phyloP scores from a whole-genome alignment of 495 filamentous ascomycete genomes.

The Hypoxylon fragiforme region DNA sequence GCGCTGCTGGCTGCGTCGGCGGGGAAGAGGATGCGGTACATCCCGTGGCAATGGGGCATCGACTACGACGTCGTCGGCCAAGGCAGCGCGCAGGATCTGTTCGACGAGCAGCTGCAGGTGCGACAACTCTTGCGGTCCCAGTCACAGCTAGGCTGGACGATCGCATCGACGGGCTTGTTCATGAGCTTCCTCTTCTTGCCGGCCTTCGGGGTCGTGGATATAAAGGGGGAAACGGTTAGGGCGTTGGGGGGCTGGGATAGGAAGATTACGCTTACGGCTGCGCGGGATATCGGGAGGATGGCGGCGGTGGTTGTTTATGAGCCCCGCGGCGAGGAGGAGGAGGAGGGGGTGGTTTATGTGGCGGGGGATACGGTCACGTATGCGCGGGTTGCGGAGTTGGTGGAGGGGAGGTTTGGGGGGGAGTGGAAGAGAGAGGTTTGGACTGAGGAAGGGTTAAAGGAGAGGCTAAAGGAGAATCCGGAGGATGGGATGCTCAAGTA shows the following conservation, averaged over 20 bases:
- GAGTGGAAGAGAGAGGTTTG: constrained; percentile 51
- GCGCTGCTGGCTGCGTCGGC: constrained; percentile 52
- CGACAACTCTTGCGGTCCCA: constrained; percentile 55
- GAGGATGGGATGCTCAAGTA: constrained; percentile 60
- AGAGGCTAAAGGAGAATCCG: constrained; percentile 49
- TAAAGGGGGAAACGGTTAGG: constrained; percentile 41
- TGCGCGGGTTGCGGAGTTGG: constrained; percentile 50
- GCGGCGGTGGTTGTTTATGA: constrained; percentile 55
- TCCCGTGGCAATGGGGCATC: constrained; percentile 70
- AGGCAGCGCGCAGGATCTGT: constrained; percentile 58
- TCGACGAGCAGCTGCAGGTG: constrained; percentile 65
- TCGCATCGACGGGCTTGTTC: constrained; percentile 67
- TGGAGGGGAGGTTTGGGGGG: constrained; percentile 47
- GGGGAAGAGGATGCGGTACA: constrained; percentile 49
- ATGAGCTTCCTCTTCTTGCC: constrained; percentile 64
- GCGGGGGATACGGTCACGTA: constrained; percentile 65
- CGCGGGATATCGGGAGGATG: constrained; percentile 60
- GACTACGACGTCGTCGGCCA: constrained; percentile 64
- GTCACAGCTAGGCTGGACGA: constrained; percentile 53
- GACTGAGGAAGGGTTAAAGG: constrained; percentile 43
- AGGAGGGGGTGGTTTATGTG: constrained; percentile 51
- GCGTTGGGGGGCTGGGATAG: constrained; percentile 62
- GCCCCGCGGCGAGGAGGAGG: constrained; percentile 26
- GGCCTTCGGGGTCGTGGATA: constrained; percentile 59
- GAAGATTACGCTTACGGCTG: constrained; percentile 58